Percentiles rank a stretch among this genome's conserved stretches.
Conservation (phyloP, 495 filamentous ascomycete species). For the Monascus purpureus region DNA sequence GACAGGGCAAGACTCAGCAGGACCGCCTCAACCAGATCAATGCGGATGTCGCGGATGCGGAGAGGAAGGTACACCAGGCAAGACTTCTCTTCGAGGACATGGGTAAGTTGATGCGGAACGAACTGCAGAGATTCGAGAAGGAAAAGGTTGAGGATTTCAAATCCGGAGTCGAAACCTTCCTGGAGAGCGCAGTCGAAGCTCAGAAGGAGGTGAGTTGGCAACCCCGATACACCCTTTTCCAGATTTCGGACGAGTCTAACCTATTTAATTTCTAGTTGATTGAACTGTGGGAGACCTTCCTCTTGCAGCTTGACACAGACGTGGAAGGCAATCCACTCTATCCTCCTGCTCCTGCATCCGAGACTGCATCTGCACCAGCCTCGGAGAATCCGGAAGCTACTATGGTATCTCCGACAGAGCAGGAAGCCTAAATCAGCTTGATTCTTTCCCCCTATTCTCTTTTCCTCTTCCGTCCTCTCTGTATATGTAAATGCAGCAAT, state of each 20-base stretch:
- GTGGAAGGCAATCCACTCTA: slow-evolving; percentile 76
- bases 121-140: slow-evolving; percentile 86
- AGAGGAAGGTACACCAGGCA: slow-evolving; percentile 84
- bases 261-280: slow-evolving; percentile 82
- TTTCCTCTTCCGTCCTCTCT: too few relatives aligned
- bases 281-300: slow-evolving; percentile 95
- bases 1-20: slow-evolving; percentile 89
- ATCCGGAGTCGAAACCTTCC: slow-evolving; percentile 89
- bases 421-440: slow-evolving; percentile 23
- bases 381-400: slow-evolving; percentile 15
- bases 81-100: slow-evolving; percentile 91
- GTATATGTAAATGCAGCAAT: too few relatives aligned
- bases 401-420: slow-evolving; percentile 19
- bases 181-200: slow-evolving; percentile 91
- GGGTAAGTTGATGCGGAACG: slow-evolving; percentile 79
- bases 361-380: slow-evolving; percentile 9
- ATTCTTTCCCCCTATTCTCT: too few relatives aligned
- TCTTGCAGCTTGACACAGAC: slow-evolving; percentile 86
- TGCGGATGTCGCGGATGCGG: slow-evolving; percentile 85
- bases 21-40: slow-evolving; percentile 82
- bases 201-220: slow-evolving; percentile 76
- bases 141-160: slow-evolving; percentile 99
- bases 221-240: too few relatives aligned
- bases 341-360: slow-evolving; percentile 34
- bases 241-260: too few relatives aligned